Conservation (phyloP, 345 rosid species). For the Salix arbutifolia region DNA sequence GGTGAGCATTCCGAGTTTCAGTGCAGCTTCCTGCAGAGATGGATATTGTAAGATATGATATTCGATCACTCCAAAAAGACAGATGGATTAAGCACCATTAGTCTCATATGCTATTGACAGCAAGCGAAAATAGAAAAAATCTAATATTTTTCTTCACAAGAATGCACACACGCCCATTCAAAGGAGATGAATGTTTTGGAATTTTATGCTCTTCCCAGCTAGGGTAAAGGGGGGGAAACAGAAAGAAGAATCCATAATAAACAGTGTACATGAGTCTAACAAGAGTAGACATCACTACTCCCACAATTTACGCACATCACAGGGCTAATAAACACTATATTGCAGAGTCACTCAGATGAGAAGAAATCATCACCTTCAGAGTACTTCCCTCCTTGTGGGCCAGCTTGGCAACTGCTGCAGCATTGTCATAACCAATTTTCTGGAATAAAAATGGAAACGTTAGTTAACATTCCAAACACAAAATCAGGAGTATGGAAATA, state of each 20-base stretch:
- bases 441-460: conserved; percentile 23
- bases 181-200: background rate
- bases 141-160: background rate
- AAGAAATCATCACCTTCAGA: conserved; percentile 57
- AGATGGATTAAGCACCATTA: background rate
- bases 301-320: background rate
- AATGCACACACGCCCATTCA: background rate
- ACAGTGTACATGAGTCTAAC: background rate
- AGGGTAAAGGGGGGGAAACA: background rate
- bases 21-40: conserved; percentile 66
- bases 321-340: background rate
- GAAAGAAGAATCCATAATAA: background rate
- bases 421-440: conserved; percentile 97
- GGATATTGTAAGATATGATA: background rate
- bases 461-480: background rate
- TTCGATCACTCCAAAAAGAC: background rate
- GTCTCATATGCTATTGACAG: background rate
- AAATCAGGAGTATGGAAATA: conserved; percentile 2
- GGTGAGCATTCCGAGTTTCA: conserved; percentile 65
- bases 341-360: background rate
- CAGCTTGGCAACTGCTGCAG: conserved; percentile 97
- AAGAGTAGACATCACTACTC: background rate
- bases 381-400: conserved; percentile 94
- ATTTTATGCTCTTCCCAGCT: background rate
- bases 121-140: background rate